Evolutionary conservation across 2,329 filamentous ascomycete genomes (phyloP), one percentile per base, ranked within the genome.

Genomic region (Fusarium protoensiforme): DNA sequence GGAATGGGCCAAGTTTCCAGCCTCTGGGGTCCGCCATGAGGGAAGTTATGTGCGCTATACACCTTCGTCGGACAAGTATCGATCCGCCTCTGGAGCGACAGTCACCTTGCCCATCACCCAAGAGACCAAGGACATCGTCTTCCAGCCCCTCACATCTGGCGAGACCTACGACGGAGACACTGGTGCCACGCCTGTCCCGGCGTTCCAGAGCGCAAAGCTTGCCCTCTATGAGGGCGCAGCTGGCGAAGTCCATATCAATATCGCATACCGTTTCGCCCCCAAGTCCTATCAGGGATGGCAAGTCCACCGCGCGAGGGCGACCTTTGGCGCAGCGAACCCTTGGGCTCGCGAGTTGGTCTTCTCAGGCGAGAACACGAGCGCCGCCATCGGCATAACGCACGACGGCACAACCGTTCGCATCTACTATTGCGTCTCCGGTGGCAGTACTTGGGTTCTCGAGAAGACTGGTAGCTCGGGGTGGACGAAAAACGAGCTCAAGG

Each of bases 1-100:
- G 77, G 77, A 78, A 41, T 78, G 77, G 77, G 71, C 69, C 65
- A 77, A 78, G 56, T 76, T 71, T 36, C 77, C 77, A 10, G 75
- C 77, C 10, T 78, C 77, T 20, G 76, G 53, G 5, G 73, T 68
- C 54, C 77, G 77, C 24, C 77, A 78, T 18, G 71, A 78, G 51
- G 77, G 76, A 51, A 77, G 75, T 16, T 78, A 78, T 62, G 56
- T 75, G 2, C 74, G 77, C 7, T 78, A 78, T 27, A 68, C 54
- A 0, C 77, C 77, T 3, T 78, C 76, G 0, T 73, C 74, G 1
- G 66, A 71, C 27, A 57, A 56, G 0, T 78, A 69, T 46, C 61
- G 61, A 0, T 77, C 76, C 4, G 73, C 59, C 16, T 71, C 69
- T 11, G 69, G 69, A 29, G 41, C 35, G 14, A 31, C 24, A 0